A percentile compares a stretch with the other conserved stretches of the same genome.
Conservation (phyloP, 352 stramenopile species). For the Aphanomyces cochlioides region DNA sequence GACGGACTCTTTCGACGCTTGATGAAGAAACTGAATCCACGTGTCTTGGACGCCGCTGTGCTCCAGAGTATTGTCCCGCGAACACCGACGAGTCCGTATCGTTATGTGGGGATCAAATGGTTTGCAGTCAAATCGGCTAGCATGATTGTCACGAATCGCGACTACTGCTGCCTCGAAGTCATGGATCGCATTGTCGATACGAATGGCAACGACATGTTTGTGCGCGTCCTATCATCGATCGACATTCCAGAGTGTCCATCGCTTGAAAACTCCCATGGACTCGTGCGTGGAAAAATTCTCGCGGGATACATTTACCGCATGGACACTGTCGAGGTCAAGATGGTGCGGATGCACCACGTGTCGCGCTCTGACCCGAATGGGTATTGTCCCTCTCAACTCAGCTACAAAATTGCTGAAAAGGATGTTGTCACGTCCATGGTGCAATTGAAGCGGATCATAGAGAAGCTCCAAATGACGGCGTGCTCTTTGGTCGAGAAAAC, state of each 20-base stretch:
- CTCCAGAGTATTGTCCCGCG: conserved; percentile 73
- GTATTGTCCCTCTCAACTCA: conserved; percentile 77
- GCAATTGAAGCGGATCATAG: conserved; percentile 73
- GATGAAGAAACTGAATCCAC: conserved; percentile 79
- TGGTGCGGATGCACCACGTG: conserved; percentile 79
- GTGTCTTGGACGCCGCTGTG: conserved; percentile 75
- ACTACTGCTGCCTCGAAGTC: conserved; percentile 84
- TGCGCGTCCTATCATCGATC: conserved; percentile 78
- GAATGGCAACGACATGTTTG: conserved; percentile 81
- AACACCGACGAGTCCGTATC: conserved; percentile 60
- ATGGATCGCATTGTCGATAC: conserved; percentile 81
- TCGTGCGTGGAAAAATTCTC: conserved; percentile 80
- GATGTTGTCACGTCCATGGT: conserved; percentile 73
- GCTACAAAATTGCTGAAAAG: conserved; percentile 79
- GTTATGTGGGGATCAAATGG: conserved; percentile 87
- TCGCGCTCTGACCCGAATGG: conserved; percentile 62
- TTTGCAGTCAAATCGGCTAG: conserved; percentile 79
- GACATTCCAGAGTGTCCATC: conserved; percentile 76
- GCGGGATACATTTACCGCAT: conserved; percentile 73
- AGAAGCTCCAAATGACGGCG: conserved; percentile 84
- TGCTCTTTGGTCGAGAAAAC: conserved; percentile 80
- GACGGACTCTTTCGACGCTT: conserved; percentile 69
- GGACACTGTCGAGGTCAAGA: conserved; percentile 59
- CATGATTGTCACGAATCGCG: conserved; percentile 72
- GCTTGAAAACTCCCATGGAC: conserved; percentile 78